A percentile compares a stretch with the other conserved stretches of the same genome.
These are phyloP conservation scores for Malus asiatica DNA, from an alignment of 306 rosid genomes.

Conservation along the genomic window DNA sequence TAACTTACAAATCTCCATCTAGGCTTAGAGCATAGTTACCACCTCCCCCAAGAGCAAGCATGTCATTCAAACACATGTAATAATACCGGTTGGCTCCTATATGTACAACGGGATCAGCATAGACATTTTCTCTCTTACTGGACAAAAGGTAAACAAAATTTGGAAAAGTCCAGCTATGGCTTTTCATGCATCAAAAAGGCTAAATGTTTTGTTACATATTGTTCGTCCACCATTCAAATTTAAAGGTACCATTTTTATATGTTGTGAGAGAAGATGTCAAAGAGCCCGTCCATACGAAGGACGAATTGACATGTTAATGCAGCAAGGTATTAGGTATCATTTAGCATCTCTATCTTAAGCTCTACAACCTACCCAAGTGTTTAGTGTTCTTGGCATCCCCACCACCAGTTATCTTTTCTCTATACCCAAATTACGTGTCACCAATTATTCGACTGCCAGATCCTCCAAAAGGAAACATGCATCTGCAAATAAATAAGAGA, in stretches of 20 bases:
- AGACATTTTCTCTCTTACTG: background rate
- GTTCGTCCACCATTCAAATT: background rate
- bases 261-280: background rate
- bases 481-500: constrained; percentile 1
- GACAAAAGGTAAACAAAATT: background rate
- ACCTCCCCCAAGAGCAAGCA: constrained; percentile 91
- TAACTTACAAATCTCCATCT: constrained; percentile 86
- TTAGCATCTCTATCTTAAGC: background rate
- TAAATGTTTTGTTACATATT: background rate
- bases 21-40: constrained; percentile 79
- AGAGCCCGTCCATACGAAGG: background rate
- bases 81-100: constrained; percentile 83
- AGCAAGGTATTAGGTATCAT: background rate
- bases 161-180: background rate
- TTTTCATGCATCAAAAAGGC: background rate
- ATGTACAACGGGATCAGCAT: constrained; percentile 1
- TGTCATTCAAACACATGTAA: constrained; percentile 61
- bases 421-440: background rate
- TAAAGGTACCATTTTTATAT: background rate
- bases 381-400: background rate
- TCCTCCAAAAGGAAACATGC: constrained; percentile 12
- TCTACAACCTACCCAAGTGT: background rate
- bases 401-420: background rate
- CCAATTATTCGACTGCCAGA: background rate
- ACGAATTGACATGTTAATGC: background rate